Evolutionary conservation across 441 rosid genomes (phyloP).

Genomic region (Croton laevigatus): DNA sequence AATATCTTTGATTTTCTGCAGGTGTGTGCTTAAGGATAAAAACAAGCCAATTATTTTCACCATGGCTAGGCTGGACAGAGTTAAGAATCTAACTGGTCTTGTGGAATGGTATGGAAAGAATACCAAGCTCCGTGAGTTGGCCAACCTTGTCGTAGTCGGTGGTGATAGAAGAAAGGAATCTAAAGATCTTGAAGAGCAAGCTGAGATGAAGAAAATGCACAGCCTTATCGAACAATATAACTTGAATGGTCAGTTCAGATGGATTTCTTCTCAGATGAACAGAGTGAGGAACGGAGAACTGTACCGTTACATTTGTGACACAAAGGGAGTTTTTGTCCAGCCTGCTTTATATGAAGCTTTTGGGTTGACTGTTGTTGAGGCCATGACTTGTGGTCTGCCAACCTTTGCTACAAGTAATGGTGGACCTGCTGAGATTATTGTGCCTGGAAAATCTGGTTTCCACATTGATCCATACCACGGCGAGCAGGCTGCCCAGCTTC

Average conservation of each 20-base stretch:
- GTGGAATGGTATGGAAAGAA: conserved; percentile 97
- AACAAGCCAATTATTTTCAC: conserved; percentile 86
- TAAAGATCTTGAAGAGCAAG: conserved; percentile 74
- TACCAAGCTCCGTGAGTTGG: conserved; percentile 54
- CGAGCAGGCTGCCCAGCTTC: conserved; percentile 70
- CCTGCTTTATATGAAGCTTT: conserved; percentile 92
- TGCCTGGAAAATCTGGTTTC: conserved; percentile 81
- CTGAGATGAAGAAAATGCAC: conserved; percentile 86
- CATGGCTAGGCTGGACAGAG: conserved; percentile 96
- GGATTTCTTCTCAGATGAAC: conserved; percentile 97
- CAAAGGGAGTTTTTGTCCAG: conserved; percentile 88
- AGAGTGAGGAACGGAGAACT: conserved; percentile 85
- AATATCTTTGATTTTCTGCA: conserved; percentile 21
- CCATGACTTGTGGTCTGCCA: conserved; percentile 93
- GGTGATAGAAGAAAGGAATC: conserved; percentile 88
- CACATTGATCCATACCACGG: conserved; percentile 95
- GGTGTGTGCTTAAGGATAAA: conserved; percentile 70
- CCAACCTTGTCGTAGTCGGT: conserved; percentile 85
- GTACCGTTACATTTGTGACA: conserved; percentile 77
- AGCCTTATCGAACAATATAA: conserved; percentile 63
- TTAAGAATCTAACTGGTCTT: conserved; percentile 81
- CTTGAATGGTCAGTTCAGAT: conserved; percentile 78
- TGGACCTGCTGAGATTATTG: conserved; percentile 95
- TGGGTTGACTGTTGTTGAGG: conserved; percentile 89
- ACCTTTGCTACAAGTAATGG: conserved; percentile 92